Conservation (phyloP, 768 basidiomycete genomes). For the Plicaturopsis crispa region DNA sequence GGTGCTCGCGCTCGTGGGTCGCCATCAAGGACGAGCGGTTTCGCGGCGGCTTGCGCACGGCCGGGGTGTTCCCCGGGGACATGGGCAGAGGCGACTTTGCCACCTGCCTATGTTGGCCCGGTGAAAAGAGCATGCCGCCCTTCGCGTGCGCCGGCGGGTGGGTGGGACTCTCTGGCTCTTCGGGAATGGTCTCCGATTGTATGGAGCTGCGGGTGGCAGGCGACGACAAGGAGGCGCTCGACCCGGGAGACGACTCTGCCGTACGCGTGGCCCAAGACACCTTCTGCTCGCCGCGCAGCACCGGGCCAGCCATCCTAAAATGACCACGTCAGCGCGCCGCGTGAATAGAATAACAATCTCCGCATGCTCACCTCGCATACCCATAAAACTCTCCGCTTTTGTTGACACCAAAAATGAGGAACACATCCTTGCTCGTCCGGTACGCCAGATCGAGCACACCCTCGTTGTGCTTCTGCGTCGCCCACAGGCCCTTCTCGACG, state of each 20-base stretch:
- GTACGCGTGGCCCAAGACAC: constrained; percentile 52
- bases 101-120: constrained; percentile 28
- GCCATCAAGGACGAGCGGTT: constrained; percentile 1
- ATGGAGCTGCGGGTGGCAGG: constrained; percentile 7
- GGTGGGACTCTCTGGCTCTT: constrained; percentile 9
- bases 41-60: too few relatives aligned
- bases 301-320: constrained; percentile 62
- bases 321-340: too few relatives aligned
- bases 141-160: neutral
- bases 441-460: constrained; percentile 86
- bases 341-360: too few relatives aligned
- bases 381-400: constrained; percentile 94
- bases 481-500: constrained; percentile 76
- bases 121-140: constrained; percentile 22
- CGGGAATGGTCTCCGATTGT: constrained; percentile 6
- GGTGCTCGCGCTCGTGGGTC: neutral
- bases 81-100: constrained; percentile 36
- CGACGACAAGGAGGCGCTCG: constrained; percentile 21
- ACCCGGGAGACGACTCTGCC: constrained; percentile 22
- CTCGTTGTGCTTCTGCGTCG: constrained; percentile 91
- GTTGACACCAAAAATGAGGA: constrained; percentile 88
- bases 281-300: constrained; percentile 40
- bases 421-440: constrained; percentile 85
- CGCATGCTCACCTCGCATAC: constrained; percentile 60
- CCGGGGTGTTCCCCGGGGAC: too few relatives aligned